Conservation (phyloP, 225 moss, liverwort and hornwort species). For the Neckera pumila region DNA sequence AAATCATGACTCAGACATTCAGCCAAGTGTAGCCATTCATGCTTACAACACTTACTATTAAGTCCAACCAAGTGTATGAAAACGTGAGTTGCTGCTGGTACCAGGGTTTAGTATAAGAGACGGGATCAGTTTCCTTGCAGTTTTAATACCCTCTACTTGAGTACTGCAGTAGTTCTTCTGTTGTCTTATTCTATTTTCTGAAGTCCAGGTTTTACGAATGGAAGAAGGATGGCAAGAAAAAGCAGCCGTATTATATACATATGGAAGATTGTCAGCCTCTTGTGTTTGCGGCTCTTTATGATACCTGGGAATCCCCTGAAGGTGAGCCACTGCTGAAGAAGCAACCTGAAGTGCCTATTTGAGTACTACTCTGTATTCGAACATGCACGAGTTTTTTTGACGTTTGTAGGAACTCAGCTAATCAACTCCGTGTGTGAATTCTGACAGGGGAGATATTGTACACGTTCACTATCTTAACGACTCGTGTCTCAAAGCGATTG, state of each 20-base stretch:
- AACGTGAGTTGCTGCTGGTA: neutral
- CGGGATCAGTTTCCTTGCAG: neutral
- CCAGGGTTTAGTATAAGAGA: neutral
- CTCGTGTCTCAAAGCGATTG: constrained; percentile 72
- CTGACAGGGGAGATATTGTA: constrained; percentile 44
- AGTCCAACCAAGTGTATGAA: neutral
- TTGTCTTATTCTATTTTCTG: neutral
- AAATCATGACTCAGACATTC: neutral
- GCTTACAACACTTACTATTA: neutral
- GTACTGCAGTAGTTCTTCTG: neutral
- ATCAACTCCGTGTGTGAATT: neutral
- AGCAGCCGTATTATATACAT: constrained; percentile 89
- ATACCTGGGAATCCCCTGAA: constrained; percentile 83
- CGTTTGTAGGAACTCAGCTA: neutral
- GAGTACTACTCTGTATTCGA: neutral
- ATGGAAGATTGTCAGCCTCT: constrained; percentile 62
- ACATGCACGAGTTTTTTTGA: neutral
- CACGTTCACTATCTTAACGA: constrained; percentile 87
- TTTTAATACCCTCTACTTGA: neutral
- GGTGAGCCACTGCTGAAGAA: constrained; percentile 23
- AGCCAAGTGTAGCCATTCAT: neutral
- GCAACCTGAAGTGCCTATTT: neutral
- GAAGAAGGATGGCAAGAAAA: constrained; percentile 95
- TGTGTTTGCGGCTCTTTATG: constrained; percentile 86
- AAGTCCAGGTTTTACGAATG: constrained; percentile 82